Percentiles rank a stretch among this genome's conserved stretches.
Evolutionary conservation across 768 basidiomycete genomes (phyloP).

Genomic region (Lenzites betulinus): DNA sequence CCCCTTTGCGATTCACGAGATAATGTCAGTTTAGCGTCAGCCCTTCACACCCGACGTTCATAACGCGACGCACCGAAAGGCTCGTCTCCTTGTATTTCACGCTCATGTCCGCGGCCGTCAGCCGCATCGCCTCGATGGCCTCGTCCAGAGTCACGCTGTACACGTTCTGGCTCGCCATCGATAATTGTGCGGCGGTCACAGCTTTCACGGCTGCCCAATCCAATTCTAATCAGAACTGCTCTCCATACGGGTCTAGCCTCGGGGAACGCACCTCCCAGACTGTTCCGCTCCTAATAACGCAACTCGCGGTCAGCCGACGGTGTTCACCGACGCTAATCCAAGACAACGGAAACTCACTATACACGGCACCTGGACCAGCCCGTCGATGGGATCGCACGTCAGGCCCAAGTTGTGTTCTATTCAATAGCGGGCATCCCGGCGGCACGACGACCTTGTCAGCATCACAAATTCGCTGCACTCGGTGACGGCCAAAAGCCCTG

Average conservation of each 20-base stretch:
- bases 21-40: neutral
- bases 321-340: neutral
- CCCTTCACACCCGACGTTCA: neutral
- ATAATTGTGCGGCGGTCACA: conserved; percentile 90
- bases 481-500: conserved; percentile 19
- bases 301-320: neutral
- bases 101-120: conserved; percentile 94
- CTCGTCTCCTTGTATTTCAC: conserved; percentile 96
- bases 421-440: neutral
- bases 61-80: conserved; percentile 63
- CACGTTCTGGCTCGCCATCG: conserved; percentile 87
- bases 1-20: conserved; percentile 40
- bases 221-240: neutral
- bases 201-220: conserved; percentile 80
- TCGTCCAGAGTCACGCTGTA: conserved; percentile 90
- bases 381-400: conserved; percentile 94
- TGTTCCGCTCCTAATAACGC: conserved; percentile 69
- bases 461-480: neutral
- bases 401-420: conserved; percentile 84
- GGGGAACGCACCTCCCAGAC: conserved; percentile 66
- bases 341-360: conserved; percentile 60
- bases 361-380: conserved; percentile 93
- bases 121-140: conserved; percentile 92
- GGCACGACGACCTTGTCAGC: neutral
- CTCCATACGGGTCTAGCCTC: neutral